Conservation (phyloP, 768 basidiomycete species). For the Hygrocybe coccinea region DNA sequence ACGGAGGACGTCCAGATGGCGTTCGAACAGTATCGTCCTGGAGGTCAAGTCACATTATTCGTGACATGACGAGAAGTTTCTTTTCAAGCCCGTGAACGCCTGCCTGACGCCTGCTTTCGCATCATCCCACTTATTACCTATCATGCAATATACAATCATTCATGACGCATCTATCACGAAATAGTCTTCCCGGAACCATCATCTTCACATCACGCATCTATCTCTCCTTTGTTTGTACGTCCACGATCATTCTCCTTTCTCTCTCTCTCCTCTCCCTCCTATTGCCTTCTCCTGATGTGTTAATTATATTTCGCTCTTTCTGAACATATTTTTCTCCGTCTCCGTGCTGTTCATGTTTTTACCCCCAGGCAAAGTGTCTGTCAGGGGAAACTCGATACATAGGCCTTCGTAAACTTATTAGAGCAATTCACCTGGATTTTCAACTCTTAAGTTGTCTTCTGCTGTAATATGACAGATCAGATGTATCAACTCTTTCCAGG, state of each 20-base stretch:
- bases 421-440: background rate
- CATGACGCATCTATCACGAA: background rate
- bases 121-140: slow-evolving; percentile 10
- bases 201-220: slow-evolving; percentile 1
- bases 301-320: background rate
- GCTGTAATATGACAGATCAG: no score
- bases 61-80: slow-evolving; percentile 51
- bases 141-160: slow-evolving; percentile 8
- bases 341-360: background rate
- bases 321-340: background rate
- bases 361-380: background rate
- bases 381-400: background rate
- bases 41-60: slow-evolving; percentile 76
- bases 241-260: background rate
- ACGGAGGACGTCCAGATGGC: slow-evolving; percentile 95
- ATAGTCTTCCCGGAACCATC: background rate
- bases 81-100: slow-evolving; percentile 2
- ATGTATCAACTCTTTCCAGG: no score
- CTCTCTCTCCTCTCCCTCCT: background rate
- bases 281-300: background rate
- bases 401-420: background rate
- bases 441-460: no score
- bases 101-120: slow-evolving; percentile 18
- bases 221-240: background rate
- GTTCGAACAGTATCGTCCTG: slow-evolving; percentile 75